phyloP scores from a whole-genome alignment of 176 grass and related monocot genomes.

The Calamus simplicifolius region DNA sequence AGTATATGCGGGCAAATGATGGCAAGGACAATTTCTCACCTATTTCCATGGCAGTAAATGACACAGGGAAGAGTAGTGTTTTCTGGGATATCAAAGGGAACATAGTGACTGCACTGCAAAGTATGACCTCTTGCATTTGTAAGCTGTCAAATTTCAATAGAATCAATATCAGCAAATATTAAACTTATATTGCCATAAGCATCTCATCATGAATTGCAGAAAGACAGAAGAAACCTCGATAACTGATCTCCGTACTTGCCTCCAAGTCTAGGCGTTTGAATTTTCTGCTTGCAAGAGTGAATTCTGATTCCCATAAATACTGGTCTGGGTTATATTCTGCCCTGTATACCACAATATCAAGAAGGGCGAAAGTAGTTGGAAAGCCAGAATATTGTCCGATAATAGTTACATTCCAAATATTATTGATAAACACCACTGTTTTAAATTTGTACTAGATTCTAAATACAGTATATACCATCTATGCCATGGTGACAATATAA shows the following conservation, averaged over 20 bases:
- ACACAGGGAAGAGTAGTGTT: conserved; percentile 85
- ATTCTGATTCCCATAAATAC: conserved; percentile 96
- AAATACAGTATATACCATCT: too few relatives aligned
- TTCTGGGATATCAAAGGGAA: conserved; percentile 74
- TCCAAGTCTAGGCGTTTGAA: conserved; percentile 96
- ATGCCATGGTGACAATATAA: too few relatives aligned
- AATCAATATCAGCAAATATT: conserved; percentile 11
- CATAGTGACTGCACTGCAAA: conserved; percentile 97
- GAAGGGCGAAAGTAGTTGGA: background rate
- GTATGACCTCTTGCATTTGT: conserved; percentile 75
- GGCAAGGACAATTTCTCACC: conserved; percentile 22
- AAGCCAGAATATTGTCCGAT: background rate
- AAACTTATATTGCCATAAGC: background rate
- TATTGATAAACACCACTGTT: too few relatives aligned
- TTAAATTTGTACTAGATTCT: too few relatives aligned
- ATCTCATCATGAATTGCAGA: conserved; percentile 18
- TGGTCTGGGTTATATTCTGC: conserved; percentile 98
- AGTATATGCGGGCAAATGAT: too few relatives aligned
- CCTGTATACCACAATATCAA: conserved; percentile 36
- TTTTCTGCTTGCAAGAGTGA: conserved; percentile 85
- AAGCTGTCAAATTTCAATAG: conserved; percentile 40
- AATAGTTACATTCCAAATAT: too few relatives aligned
- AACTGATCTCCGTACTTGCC: conserved; percentile 84
- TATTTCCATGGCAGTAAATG: conserved; percentile 98
- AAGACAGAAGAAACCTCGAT: conserved; percentile 30